These are phyloP conservation scores for Pestalotiopsis sp. DNA, from an alignment of 2,329 filamentous ascomycete species.

Conservation along the genomic window DNA sequence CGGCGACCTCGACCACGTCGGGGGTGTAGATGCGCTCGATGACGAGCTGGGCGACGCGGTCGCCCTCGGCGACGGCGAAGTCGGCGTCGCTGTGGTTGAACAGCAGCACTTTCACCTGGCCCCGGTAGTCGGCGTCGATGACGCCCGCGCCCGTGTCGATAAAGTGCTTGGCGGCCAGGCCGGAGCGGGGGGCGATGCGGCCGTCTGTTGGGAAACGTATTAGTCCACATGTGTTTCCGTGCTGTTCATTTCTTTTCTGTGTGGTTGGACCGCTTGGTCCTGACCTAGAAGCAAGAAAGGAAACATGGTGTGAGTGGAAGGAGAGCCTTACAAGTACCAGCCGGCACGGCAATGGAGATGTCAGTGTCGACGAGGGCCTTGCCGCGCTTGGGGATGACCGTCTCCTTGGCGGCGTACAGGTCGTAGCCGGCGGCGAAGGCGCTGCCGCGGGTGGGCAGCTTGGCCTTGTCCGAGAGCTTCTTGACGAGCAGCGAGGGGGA, in stretches of 20 bases:
- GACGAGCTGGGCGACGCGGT: constrained; percentile 91
- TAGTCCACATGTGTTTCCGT: neutral
- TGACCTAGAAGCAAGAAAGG: neutral
- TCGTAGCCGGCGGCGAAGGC: constrained; percentile 93
- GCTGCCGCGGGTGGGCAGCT: constrained; percentile 83
- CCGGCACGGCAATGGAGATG: constrained; percentile 86
- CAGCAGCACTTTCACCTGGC: constrained; percentile 89
- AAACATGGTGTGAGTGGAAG: neutral
- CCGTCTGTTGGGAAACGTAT: constrained; percentile 62
- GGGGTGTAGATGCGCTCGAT: constrained; percentile 94
- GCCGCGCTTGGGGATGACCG: constrained; percentile 76
- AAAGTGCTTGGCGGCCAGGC: constrained; percentile 88
- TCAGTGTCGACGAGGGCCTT: constrained; percentile 89
- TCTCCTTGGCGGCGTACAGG: constrained; percentile 77
- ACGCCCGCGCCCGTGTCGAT: constrained; percentile 96
- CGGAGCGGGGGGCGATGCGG: constrained; percentile 86
- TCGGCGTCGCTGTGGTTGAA: constrained; percentile 89
- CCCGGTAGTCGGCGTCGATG: constrained; percentile 96
- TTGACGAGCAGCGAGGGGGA: constrained; percentile 78
- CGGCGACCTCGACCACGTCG: constrained; percentile 83
- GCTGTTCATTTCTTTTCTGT: neutral
- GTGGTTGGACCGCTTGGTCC: neutral
- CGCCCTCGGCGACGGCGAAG: constrained; percentile 80
- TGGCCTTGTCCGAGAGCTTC: constrained; percentile 80
- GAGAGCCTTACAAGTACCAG: constrained; percentile 74